Percentiles rank a stretch among this genome's conserved stretches.
phyloP scores from a whole-genome alignment of 305 asterid genomes.

The Solanum hybrid region DNA sequence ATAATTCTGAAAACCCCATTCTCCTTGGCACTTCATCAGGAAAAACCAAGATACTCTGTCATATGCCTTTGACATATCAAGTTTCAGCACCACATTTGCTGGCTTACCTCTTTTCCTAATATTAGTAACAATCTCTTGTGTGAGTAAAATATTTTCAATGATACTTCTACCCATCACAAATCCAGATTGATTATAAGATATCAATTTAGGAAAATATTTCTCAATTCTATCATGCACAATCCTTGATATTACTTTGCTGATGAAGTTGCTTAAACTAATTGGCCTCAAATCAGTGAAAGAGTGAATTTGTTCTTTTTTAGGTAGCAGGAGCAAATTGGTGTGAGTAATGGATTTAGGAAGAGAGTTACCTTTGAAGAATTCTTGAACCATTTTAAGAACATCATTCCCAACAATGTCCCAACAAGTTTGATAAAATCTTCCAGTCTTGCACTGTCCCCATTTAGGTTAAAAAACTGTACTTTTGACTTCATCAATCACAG shows the following conservation, averaged over 20 bases:
- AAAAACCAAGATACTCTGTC: neutral
- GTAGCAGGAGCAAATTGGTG: neutral
- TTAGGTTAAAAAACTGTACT: neutral
- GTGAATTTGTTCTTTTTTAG: neutral
- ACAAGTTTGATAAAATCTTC: too few species aligned
- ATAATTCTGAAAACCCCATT: too few species aligned
- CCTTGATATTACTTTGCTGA: neutral
- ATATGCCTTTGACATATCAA: neutral
- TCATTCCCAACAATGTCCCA: neutral
- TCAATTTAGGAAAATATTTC: neutral
- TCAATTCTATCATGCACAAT: neutral
- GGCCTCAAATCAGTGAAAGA: neutral
- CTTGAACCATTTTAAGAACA: neutral
- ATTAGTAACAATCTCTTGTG: neutral
- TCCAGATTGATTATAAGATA: neutral
- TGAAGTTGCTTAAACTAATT: neutral
- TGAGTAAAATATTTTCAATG: neutral
- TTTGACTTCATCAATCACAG: neutral
- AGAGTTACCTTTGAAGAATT: neutral
- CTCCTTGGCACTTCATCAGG: neutral
- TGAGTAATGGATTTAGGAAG: neutral
- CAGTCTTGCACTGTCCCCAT: neutral
- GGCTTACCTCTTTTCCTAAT: neutral
- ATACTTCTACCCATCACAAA: neutral
- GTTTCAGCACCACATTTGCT: neutral